A percentile compares a stretch with the other conserved stretches of the same genome.
These are phyloP conservation scores for Scortechinia acanthostroma DNA, from an alignment of 2,329 filamentous ascomycete genomes.

Conservation along the genomic window DNA sequence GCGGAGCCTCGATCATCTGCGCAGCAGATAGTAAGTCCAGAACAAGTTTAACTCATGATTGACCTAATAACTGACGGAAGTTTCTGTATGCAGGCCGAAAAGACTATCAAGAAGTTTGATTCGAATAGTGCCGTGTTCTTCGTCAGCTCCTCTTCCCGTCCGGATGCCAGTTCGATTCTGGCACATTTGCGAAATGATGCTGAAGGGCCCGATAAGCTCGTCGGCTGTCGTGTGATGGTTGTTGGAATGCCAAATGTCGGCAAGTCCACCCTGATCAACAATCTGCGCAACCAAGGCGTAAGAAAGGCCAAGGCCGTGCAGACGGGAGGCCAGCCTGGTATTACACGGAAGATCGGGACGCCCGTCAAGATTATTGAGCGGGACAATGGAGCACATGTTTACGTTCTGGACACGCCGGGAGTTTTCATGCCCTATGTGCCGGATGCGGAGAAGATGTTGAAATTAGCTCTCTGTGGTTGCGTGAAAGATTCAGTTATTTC, in stretches of 20 bases:
- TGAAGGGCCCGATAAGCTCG: not conserved
- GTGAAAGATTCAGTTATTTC: constrained; percentile 1
- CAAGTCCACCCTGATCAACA: not conserved
- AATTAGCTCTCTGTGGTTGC: not conserved
- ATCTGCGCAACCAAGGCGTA: not conserved
- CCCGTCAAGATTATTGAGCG: not conserved
- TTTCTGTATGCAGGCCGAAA: not conserved
- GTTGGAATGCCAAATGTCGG: constrained; percentile 1
- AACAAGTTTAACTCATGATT: not conserved
- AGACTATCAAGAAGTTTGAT: not conserved
- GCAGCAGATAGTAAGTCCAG: not conserved
- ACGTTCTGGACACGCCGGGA: not conserved
- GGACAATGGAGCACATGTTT: not conserved
- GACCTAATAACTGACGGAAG: not conserved
- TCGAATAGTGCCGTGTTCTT: not conserved
- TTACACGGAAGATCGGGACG: constrained; percentile 1
- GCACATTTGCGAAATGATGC: not conserved
- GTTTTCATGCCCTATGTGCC: constrained; percentile 1
- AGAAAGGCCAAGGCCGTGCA: not conserved
- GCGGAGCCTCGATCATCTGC: not conserved
- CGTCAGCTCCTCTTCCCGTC: not conserved
- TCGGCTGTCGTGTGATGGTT: not conserved
- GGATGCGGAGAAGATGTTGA: constrained; percentile 1
- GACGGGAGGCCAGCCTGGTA: not conserved
- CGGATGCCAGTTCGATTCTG: not conserved